Base-by-base conservation (phyloP, 1,284 basidiomycete genomes). In the Cutaneotrichosporon cutaneum region DNA sequence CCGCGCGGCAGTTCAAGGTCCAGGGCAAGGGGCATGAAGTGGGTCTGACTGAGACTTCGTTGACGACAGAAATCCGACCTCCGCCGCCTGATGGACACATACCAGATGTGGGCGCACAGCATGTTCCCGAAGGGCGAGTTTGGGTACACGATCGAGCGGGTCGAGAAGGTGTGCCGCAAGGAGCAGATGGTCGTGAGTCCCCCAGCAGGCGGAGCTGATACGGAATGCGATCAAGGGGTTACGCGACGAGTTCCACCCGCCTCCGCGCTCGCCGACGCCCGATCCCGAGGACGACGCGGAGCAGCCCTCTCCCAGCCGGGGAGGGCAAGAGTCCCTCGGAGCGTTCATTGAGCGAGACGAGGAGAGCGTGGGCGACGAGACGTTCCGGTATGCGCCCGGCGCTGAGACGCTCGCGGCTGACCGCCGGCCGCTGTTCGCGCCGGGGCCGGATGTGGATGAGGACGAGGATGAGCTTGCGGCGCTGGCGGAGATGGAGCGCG, bases 11-110 rank as follows among this genome's bases (percentile, higher is more conserved):
- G 57, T 90, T 93, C 77, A 88, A 85, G 69, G 82, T 86, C 22
- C 88, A 85, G 67, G 93, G 92, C 4, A 95, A 95, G 76, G 93
- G 93, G 0, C 85, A 91, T 68, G 94, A 97, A 83, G 92, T 91
- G 10, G 45, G 9, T 47, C 56, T 58, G 33, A 58, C 22, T n/a
- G n/a, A n/a, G n/a, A n/a, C n/a, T n/a, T n/a, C n/a, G n/a, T n/a
- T n/a, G n/a, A n/a, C n/a, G n/a, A 18, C 70, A 94, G 92, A 82
- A 82, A 24, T 78, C 84, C 58, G 93, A 97, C 75, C 83, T 97
- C 39, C 85, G 85, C 65, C 82, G 88, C 35, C 78, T 96, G 18
- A 81, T 96, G 58, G 85, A 88, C 66, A 81, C 89, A 57, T 96
- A 96, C 73, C 91, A 92, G 70, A 88, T 93, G 70, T 97, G 94